These are phyloP conservation scores for Salmacisia buchloeana DNA, from an alignment of 1,284 basidiomycete genomes.

Conservation along the genomic window DNA sequence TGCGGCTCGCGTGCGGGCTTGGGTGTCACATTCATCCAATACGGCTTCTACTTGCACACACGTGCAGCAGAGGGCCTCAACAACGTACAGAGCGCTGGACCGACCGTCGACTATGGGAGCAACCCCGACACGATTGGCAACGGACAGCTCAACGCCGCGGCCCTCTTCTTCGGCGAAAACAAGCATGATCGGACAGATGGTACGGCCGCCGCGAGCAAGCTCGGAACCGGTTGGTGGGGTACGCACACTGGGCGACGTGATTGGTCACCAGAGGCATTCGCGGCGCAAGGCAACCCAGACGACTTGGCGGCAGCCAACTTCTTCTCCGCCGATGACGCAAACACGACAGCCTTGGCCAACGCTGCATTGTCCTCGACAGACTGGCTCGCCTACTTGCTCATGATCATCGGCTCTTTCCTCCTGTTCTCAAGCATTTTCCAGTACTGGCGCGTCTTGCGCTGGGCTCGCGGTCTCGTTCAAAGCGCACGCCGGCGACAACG, in stretches of 20 bases:
- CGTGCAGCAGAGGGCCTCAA: slow-evolving; percentile 33
- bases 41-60: slow-evolving; percentile 73
- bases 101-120: neutral
- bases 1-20: slow-evolving; percentile 89
- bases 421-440: slow-evolving; percentile 63
- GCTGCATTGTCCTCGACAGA: slow-evolving; percentile 56
- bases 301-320: slow-evolving; percentile 25
- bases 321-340: slow-evolving; percentile 45
- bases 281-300: slow-evolving; percentile 48
- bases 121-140: slow-evolving; percentile 3
- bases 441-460: slow-evolving; percentile 58
- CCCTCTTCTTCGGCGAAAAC: neutral
- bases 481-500: slow-evolving; percentile 20
- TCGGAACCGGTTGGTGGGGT: slow-evolving; percentile 6
- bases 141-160: neutral
- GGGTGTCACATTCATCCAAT: slow-evolving; percentile 81
- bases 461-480: slow-evolving; percentile 37
- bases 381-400: slow-evolving; percentile 83
- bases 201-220: neutral
- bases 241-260: neutral
- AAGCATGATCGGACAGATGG: neutral
- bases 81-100: neutral
- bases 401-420: slow-evolving; percentile 87
- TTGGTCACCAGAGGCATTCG: slow-evolving; percentile 29
- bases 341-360: slow-evolving; percentile 32